Evolutionary conservation across 306 rosid genomes (phyloP).

Genomic region (Trichosanthes cucumerina): DNA sequence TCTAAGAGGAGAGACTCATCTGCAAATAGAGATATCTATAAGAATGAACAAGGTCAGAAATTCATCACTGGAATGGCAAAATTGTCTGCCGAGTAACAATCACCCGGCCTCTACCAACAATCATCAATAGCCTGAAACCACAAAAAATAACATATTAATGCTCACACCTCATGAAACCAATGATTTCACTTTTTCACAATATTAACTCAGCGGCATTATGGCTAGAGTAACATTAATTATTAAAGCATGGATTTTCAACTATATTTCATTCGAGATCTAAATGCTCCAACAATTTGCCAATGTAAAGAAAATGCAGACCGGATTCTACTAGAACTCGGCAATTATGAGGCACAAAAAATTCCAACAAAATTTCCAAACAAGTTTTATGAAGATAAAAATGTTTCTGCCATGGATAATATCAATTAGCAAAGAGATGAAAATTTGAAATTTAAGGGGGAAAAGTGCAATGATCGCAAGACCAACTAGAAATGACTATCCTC

Average conservation of each 20-base stretch:
- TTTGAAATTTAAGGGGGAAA: not conserved
- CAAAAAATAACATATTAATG: constrained; percentile 22
- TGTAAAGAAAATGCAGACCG: not conserved
- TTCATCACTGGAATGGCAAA: constrained; percentile 40
- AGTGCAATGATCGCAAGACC: not conserved
- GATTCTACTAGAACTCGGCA: not conserved
- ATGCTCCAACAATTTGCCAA: not conserved
- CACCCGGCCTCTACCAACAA: constrained; percentile 19
- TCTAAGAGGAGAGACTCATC: constrained; percentile 98
- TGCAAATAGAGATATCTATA: constrained; percentile 65
- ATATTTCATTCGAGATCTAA: not conserved
- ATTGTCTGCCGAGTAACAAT: constrained; percentile 14
- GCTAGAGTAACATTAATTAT: not conserved
- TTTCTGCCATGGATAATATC: not conserved
- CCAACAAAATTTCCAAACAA: not conserved
- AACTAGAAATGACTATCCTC: not conserved
- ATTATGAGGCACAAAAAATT: not conserved
- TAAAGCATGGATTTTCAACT: not conserved
- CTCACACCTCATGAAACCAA: not conserved
- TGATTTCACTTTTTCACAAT: not conserved
- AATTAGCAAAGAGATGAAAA: not conserved
- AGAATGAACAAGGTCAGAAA: constrained; percentile 58
- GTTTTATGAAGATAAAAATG: not conserved
- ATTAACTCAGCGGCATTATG: not conserved
- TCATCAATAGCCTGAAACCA: constrained; percentile 47